These are phyloP conservation scores for Cyberlindnera americana DNA, from an alignment of 805 yeast species.

Conservation along the genomic window DNA sequence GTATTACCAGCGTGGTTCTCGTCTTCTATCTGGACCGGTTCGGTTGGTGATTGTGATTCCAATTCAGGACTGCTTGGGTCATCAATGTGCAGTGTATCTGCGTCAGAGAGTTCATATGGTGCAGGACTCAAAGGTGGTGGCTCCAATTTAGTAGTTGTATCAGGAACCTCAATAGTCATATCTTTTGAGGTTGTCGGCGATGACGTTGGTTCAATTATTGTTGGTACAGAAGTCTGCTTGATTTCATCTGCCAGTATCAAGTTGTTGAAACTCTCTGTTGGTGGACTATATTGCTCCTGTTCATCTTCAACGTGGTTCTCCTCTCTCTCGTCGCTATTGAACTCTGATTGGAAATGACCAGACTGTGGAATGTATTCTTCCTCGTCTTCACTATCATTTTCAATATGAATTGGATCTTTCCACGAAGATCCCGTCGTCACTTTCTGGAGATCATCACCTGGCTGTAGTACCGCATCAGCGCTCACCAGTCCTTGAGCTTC, in stretches of 20 bases:
- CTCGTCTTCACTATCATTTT: too few relatives aligned
- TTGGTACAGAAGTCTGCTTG: background rate
- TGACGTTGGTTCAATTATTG: constrained; percentile 1
- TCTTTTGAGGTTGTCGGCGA: background rate
- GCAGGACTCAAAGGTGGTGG: constrained; percentile 15
- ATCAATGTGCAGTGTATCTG: constrained; percentile 25
- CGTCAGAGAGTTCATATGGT: constrained; percentile 18
- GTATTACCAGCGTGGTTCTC: background rate
- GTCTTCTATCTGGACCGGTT: background rate
- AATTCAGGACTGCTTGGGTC: constrained; percentile 10
- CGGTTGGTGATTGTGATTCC: background rate
- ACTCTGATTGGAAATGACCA: constrained; percentile 1
- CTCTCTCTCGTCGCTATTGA: too few relatives aligned
- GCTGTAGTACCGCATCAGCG: too few relatives aligned
- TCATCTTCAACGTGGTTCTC: too few relatives aligned
- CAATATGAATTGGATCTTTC: too few relatives aligned
- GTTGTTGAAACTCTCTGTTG: constrained; percentile 1
- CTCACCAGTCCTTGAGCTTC: too few relatives aligned
- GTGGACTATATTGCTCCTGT: constrained; percentile 9
- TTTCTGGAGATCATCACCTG: too few relatives aligned
- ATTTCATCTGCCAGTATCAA: background rate
- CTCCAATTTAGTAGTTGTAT: background rate
- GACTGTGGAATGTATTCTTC: constrained; percentile 8
- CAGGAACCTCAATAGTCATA: constrained; percentile 9
- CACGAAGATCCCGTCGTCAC: too few relatives aligned